Evolutionary conservation across 2,329 filamentous ascomycete genomes (phyloP).

Genomic region (Ophiostoma australiae): DNA sequence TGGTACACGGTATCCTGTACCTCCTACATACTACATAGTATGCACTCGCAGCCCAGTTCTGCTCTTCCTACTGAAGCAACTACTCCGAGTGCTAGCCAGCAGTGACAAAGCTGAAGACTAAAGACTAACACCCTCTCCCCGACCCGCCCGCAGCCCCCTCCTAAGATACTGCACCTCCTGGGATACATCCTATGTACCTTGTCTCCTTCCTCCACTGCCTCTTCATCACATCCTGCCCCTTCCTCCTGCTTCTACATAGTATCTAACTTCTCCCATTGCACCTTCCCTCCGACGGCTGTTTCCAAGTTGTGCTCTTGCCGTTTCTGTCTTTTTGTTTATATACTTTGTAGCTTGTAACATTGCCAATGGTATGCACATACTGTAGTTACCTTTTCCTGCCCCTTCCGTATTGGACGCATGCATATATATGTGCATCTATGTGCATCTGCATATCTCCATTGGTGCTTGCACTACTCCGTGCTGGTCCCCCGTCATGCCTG

Average conservation of each 20-base stretch:
- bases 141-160: not conserved
- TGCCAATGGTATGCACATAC: no score
- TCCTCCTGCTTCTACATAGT: not conserved
- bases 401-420: not conserved
- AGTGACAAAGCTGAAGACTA: no score
- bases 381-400: not conserved
- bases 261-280: not conserved
- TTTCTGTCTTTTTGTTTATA: not conserved
- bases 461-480: not conserved
- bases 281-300: not conserved
- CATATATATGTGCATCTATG: not conserved
- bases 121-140: not conserved
- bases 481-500: no score
- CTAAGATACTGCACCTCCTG: not conserved
- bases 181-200: not conserved
- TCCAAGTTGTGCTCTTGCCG: not conserved
- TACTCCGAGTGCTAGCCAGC: not conserved
- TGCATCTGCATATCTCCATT: slow-evolving; percentile 6
- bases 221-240: no score
- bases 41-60: not conserved
- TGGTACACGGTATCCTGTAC: no score
- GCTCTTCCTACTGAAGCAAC: not conserved
- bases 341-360: not conserved
- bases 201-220: not conserved
- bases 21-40: no score